Conservation (phyloP, 306 rosid species). For the Begonia peltatifolia region DNA sequence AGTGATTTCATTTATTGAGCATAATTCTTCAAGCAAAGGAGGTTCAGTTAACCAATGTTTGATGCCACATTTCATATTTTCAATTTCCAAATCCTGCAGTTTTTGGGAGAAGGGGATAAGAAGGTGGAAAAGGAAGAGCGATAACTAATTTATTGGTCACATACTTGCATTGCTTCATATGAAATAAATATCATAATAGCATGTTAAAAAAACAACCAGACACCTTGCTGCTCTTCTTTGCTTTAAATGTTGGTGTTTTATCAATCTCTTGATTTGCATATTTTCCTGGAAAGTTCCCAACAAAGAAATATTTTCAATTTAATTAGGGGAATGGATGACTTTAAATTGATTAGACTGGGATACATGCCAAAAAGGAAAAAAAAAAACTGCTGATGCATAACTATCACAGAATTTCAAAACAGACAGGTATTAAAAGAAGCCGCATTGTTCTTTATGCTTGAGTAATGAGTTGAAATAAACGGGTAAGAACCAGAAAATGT, state of each 20-base stretch:
- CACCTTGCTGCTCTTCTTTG: conserved; percentile 69
- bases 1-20: conserved; percentile 33
- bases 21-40: conserved; percentile 47
- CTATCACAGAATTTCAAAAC: too few relatives aligned
- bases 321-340: too few relatives aligned
- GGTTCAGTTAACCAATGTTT: conserved; percentile 27
- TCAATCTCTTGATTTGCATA: conserved; percentile 20
- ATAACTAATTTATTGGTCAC: conserved; percentile 10
- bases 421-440: too few relatives aligned
- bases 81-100: conserved; percentile 34
- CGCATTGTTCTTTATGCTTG: too few relatives aligned
- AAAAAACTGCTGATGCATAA: too few relatives aligned
- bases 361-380: too few relatives aligned
- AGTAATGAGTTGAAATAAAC: too few relatives aligned
- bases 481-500: too few relatives aligned
- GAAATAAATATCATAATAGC: conserved; percentile 13
- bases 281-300: conserved; percentile 33
- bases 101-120: conserved; percentile 1
- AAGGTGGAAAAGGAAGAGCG: conserved; percentile 11
- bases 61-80: conserved; percentile 31
- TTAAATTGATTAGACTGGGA: too few relatives aligned
- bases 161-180: conserved; percentile 7
- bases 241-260: conserved; percentile 16
- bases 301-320: conserved; percentile 8
- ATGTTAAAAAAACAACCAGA: conserved; percentile 52